Evolutionary conservation across 345 rosid species (phyloP).

Genomic region (Ceriops decandra): DNA sequence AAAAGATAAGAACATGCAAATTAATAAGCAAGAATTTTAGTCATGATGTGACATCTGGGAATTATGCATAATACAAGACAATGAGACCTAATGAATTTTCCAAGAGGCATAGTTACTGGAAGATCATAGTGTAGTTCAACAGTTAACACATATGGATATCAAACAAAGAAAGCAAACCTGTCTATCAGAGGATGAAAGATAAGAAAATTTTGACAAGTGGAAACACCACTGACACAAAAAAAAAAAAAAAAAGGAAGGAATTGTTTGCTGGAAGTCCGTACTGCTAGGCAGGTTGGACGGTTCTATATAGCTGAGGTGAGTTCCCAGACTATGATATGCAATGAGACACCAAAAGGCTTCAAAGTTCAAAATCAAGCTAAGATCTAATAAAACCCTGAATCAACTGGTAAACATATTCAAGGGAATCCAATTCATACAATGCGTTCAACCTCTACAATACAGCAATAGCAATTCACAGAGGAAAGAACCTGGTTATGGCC

Average conservation of each 20-base stretch:
- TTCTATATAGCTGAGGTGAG: not conserved
- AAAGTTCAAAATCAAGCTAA: not conserved
- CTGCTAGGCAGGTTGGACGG: not conserved
- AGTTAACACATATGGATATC: not conserved
- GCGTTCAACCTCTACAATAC: not conserved
- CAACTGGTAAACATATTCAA: not conserved
- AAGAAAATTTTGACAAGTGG: not conserved
- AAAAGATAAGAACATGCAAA: constrained; percentile 12
- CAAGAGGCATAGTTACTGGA: not conserved
- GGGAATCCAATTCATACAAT: not conserved
- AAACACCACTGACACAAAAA: not conserved
- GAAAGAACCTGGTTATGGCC: constrained; percentile 71
- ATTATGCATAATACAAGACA: not conserved
- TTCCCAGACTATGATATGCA: constrained; percentile 1
- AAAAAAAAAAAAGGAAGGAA: not conserved
- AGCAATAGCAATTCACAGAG: not conserved
- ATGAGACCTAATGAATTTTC: not conserved
- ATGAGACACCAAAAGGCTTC: not conserved
- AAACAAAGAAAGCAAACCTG: not conserved
- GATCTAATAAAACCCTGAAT: too few relatives aligned
- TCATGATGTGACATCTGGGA: not conserved
- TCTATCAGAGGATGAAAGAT: not conserved
- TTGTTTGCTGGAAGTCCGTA: not conserved
- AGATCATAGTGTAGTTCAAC: not conserved
- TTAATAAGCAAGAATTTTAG: not conserved